Evolutionary conservation across 2,329 filamentous ascomycete genomes (phyloP).

Genomic region (Penicillium corylophilum): DNA sequence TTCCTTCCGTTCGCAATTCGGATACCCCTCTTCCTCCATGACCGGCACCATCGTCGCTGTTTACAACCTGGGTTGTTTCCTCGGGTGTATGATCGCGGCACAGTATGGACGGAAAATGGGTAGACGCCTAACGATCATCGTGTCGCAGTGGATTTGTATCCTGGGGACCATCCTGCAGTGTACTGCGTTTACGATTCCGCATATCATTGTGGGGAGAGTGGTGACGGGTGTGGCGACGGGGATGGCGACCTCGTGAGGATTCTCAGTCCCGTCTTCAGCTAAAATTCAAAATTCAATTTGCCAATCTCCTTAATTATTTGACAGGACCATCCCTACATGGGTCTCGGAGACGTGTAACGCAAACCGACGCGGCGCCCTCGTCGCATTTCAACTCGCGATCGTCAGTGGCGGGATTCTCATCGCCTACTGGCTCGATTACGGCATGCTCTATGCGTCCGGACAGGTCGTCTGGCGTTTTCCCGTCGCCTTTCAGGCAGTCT

Average conservation of each 20-base stretch:
- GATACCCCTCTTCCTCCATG: background rate
- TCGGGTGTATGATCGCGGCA: conserved; percentile 2
- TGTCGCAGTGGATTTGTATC: background rate
- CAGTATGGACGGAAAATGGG: background rate
- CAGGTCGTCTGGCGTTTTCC: background rate
- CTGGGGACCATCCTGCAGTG: conserved; percentile 1
- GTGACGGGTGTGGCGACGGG: conserved; percentile 3
- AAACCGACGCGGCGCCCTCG: background rate
- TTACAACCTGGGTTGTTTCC: conserved; percentile 10
- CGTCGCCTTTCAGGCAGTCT: background rate
- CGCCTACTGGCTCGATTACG: conserved; percentile 4
- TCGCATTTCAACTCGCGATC: background rate
- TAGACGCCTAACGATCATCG: background rate
- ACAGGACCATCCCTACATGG: background rate
- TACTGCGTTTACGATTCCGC: conserved; percentile 4
- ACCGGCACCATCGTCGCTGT: conserved; percentile 6
- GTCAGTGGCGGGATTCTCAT: background rate
- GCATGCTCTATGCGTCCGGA: background rate
- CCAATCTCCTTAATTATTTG: background rate
- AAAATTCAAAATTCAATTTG: background rate
- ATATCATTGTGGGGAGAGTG: conserved; percentile 4
- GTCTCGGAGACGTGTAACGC: background rate
- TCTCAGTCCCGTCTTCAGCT: background rate
- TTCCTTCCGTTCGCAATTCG: conserved; percentile 1
- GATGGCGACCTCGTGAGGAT: background rate